Evolutionary conservation across 345 rosid species (phyloP).

Genomic region (Adansonia digitata): DNA sequence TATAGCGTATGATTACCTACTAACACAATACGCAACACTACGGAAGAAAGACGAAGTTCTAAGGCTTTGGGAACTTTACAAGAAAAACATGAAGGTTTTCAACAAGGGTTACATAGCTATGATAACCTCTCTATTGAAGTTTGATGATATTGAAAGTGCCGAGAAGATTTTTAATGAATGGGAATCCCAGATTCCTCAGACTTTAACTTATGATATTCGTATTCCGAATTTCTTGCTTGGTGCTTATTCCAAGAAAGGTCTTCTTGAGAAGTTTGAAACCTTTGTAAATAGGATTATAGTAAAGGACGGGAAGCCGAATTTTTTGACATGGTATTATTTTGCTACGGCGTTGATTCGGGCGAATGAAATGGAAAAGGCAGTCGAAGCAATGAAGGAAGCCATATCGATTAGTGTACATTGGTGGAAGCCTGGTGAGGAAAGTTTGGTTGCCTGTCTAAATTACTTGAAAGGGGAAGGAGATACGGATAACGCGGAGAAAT

Average conservation of each 20-base stretch:
- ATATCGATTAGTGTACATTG: not conserved
- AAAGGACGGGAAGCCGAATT: constrained; percentile 24
- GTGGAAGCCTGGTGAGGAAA: constrained; percentile 18
- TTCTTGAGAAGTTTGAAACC: constrained; percentile 27
- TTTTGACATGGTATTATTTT: constrained; percentile 21
- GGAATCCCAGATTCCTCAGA: constrained; percentile 20
- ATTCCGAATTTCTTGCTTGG: constrained; percentile 26
- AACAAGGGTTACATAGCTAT: constrained; percentile 21
- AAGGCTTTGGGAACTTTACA: constrained; percentile 37
- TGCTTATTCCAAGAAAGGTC: constrained; percentile 30
- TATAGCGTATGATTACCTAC: constrained; percentile 15
- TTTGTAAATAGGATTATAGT: constrained; percentile 9
- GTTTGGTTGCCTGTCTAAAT: constrained; percentile 23
- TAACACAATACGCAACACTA: constrained; percentile 26
- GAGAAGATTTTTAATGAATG: constrained; percentile 37
- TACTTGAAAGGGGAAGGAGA: constrained; percentile 18
- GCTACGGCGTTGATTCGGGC: not conserved
- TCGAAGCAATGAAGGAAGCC: constrained; percentile 32
- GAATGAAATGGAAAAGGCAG: constrained; percentile 21
- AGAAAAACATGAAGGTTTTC: constrained; percentile 10
- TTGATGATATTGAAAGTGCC: constrained; percentile 38
- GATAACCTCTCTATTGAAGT: constrained; percentile 28
- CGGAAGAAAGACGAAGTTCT: constrained; percentile 40
- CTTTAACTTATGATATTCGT: constrained; percentile 4
- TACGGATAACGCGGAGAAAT: constrained; percentile 18